Evolutionary conservation across 2,329 filamentous ascomycete genomes (phyloP), one percentile per base, ranked within the genome.

Genomic region (Aspergillus thermomutatus): DNA sequence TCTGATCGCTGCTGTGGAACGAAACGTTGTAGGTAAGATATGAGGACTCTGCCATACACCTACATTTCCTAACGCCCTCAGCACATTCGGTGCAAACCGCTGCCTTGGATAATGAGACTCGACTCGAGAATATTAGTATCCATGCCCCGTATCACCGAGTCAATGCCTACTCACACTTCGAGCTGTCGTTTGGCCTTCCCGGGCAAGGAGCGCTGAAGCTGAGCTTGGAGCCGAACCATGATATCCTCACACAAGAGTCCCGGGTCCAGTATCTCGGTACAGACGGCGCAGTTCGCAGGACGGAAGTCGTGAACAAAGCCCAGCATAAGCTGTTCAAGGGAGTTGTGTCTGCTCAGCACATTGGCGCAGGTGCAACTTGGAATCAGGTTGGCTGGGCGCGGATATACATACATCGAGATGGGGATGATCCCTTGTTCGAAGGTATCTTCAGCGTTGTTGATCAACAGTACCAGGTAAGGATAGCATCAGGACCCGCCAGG

Each of bases 341-440:
- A 0, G 9, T 6, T 1, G 59, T 52, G 2, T 47, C 49, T n/a
- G 6, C 34, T 11, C 25, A 26, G 31, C 14, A 17, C 14, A 14
- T 19, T 8, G 0, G 3, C 11, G 1, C 43, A 19, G 23, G 40
- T 3, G 4, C 8, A 4, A 34, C 31, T 14, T 54, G 53, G 53
- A 5, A 54, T 2, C 31, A 43, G 3, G 55, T 47, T 17, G 61
- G 61, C 2, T 58, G 61, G 57, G 50, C 61, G 1, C 47, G 61
- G 4, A 54, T 63, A 49, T 58, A 45, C 34, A 21, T 63, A 4
- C 3, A 60, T 10, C 46, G 28, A 1, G 59, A 57, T 53, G 59
- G 59, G 1, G 10, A 26, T 4, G 14, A 27, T 6, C 61, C 59
- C 1, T 46, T 63, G 3, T 58, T 63, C 8, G 50, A 60, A 8